Evolutionary conservation across 1,284 basidiomycete genomes (phyloP).

Genomic region (Pseudozyma sp.): DNA sequence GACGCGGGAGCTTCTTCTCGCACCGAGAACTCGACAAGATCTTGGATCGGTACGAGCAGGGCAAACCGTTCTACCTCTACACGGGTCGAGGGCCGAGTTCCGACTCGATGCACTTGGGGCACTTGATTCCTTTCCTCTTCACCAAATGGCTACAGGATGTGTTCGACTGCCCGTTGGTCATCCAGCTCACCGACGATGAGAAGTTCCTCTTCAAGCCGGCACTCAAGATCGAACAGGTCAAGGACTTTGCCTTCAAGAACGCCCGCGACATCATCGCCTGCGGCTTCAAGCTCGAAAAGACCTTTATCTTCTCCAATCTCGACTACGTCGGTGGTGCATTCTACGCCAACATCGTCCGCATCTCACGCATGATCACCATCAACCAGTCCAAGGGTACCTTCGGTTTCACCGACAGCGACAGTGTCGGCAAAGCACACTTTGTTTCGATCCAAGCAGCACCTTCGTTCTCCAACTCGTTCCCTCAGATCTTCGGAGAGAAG

Average conservation of each 20-base stretch:
- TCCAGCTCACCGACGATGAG: constrained; percentile 98
- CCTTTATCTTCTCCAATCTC: constrained; percentile 96
- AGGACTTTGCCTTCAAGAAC: constrained; percentile 85
- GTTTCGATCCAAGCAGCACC: constrained; percentile 96
- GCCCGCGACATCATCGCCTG: constrained; percentile 96
- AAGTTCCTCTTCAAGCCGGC: constrained; percentile 98
- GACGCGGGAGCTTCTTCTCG: constrained; percentile 96
- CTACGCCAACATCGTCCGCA: constrained; percentile 93
- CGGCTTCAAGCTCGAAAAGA: constrained; percentile 90
- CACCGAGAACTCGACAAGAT: constrained; percentile 96
- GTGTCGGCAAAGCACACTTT: constrained; percentile 98
- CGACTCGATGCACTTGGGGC: constrained; percentile 97
- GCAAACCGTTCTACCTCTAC: constrained; percentile 97
- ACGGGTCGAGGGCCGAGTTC: constrained; percentile 96
- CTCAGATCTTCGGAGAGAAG: constrained; percentile 90
- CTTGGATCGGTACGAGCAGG: constrained; percentile 93
- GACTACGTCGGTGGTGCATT: constrained; percentile 88
- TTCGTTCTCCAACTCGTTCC: constrained; percentile 97
- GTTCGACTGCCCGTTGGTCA: constrained; percentile 91
- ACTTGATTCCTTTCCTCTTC: constrained; percentile 96
- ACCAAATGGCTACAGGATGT: constrained; percentile 99
- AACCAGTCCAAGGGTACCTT: constrained; percentile 95
- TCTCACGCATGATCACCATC: constrained; percentile 91
- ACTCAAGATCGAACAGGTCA: constrained; percentile 88
- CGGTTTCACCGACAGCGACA: constrained; percentile 90